Evolutionary conservation across 2,329 filamentous ascomycete species (phyloP).

Genomic region (Penicillium brevicompactum): DNA sequence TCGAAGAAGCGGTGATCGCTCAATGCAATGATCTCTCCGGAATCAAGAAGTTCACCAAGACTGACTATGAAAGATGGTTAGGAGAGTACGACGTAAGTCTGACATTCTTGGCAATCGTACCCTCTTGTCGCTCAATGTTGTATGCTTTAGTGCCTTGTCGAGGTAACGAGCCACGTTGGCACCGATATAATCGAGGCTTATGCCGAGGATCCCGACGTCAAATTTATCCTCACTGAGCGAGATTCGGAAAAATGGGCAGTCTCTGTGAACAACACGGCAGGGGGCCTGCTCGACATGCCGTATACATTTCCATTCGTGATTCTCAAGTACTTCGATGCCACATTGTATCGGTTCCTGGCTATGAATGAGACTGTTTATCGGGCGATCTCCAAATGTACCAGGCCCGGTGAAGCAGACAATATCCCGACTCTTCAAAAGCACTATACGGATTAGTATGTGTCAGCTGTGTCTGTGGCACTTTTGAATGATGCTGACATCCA

Average conservation of each 20-base stretch:
- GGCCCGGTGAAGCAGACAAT: constrained; percentile 16
- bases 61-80: constrained; percentile 18
- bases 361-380: constrained; percentile 14
- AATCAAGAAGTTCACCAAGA: constrained; percentile 4
- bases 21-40: constrained; percentile 17
- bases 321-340: constrained; percentile 22
- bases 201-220: constrained; percentile 24
- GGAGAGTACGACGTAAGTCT: constrained; percentile 4
- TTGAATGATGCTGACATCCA: neutral
- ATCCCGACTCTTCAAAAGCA: constrained; percentile 13
- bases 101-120: neutral
- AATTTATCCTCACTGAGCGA: constrained; percentile 29
- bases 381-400: constrained; percentile 10
- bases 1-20: constrained; percentile 20
- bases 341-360: constrained; percentile 17
- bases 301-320: constrained; percentile 20
- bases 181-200: constrained; percentile 19
- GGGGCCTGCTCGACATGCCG: neutral
- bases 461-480: neutral
- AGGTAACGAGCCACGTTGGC: constrained; percentile 24
- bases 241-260: constrained; percentile 23
- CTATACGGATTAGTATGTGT: constrained; percentile 27
- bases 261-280: constrained; percentile 25
- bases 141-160: constrained; percentile 20
- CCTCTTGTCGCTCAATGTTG: neutral